Percentiles rank a stretch among this genome's conserved stretches.
phyloP scores from a whole-genome alignment of 176 grass and related monocot genomes.

The Musa troglodytarum region DNA sequence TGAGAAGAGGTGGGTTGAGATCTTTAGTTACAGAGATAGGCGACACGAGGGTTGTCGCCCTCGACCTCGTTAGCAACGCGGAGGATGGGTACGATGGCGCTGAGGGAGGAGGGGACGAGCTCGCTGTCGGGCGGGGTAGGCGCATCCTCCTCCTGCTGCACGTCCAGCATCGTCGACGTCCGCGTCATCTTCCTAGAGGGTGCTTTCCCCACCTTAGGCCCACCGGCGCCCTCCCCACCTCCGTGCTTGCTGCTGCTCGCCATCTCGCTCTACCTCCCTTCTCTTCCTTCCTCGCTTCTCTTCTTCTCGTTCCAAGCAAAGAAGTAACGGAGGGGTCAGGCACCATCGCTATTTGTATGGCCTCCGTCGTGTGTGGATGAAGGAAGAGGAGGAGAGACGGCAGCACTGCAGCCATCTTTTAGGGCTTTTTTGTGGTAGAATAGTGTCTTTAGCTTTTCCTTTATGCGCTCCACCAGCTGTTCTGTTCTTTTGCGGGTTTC shows the following conservation, averaged over 20 bases:
- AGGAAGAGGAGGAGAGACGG: background rate
- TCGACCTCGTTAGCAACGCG: slow-evolving; percentile 96
- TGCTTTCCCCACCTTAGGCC: slow-evolving; percentile 13
- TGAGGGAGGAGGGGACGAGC: slow-evolving; percentile 67
- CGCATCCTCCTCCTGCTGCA: slow-evolving; percentile 2
- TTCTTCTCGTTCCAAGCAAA: background rate
- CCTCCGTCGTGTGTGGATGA: background rate
- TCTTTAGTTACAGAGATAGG: slow-evolving; percentile 53
- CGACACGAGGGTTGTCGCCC: slow-evolving; percentile 55
- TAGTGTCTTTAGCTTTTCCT: slow-evolving; percentile 1
- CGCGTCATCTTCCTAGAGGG: slow-evolving; percentile 23
- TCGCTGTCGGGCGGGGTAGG: slow-evolving; percentile 43
- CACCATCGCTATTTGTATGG: background rate
- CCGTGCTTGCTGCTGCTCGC: slow-evolving; percentile 5
- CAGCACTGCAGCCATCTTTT: background rate
- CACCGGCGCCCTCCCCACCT: slow-evolving; percentile 2
- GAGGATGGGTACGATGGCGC: slow-evolving; percentile 70
- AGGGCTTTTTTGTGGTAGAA: background rate
- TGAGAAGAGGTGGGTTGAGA: background rate
- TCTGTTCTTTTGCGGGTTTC: background rate
- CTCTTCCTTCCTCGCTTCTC: background rate
- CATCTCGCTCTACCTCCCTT: background rate
- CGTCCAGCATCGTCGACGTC: slow-evolving; percentile 10
- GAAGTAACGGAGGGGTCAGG: background rate
- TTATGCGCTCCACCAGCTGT: background rate